phyloP scores from a whole-genome alignment of 1,139 yeast species.

The Yamadazyma trypodendri region DNA sequence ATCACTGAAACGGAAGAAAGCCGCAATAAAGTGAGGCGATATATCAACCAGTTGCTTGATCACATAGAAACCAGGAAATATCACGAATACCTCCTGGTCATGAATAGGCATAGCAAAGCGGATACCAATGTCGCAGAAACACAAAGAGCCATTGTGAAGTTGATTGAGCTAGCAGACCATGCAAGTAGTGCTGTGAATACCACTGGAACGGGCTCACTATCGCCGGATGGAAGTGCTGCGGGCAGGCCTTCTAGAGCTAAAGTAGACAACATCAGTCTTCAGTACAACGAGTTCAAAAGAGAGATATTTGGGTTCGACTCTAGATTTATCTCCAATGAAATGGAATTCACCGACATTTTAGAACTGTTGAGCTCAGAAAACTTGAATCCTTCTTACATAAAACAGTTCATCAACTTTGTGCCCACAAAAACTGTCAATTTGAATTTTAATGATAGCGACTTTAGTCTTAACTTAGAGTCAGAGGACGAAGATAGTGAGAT shows the following conservation, averaged over 20 bases:
- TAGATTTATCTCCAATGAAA: constrained; percentile 15
- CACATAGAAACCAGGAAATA: neutral
- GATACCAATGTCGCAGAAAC: too few relatives aligned
- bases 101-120: too few relatives aligned
- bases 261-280: neutral
- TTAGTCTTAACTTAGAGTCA: constrained; percentile 16
- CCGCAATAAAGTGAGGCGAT: neutral
- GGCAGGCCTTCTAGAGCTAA: neutral
- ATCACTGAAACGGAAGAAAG: constrained; percentile 1
- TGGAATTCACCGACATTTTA: constrained; percentile 12
- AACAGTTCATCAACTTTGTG: constrained; percentile 16
- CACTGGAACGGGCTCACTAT: too few relatives aligned
- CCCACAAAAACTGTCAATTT: constrained; percentile 15
- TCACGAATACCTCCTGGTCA: neutral
- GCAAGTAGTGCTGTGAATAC: too few relatives aligned
- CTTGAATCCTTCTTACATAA: constrained; percentile 11
- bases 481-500: constrained; percentile 20
- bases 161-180: too few relatives aligned
- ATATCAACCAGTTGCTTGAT: neutral
- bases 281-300: constrained; percentile 12
- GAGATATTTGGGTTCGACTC: constrained; percentile 14
- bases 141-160: too few relatives aligned
- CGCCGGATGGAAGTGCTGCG: neutral
- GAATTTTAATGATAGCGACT: constrained; percentile 17
- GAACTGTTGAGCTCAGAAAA: constrained; percentile 13